Percentiles rank a stretch among this genome's conserved stretches.
Evolutionary conservation across 805 yeast genomes (phyloP).

Genomic region (Suhomyces sp.): DNA sequence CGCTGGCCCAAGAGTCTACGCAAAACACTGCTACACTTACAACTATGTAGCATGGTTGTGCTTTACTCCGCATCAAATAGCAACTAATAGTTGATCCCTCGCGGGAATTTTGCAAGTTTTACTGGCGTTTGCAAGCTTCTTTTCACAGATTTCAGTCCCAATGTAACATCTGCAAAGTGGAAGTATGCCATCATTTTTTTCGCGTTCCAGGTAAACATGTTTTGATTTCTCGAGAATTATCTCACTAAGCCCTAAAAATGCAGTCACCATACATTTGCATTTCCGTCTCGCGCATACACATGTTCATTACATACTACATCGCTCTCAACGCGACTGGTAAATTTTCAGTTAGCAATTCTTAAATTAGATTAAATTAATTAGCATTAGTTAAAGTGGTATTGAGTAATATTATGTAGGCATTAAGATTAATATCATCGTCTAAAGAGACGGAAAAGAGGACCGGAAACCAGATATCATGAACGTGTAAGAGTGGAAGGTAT

Average conservation of each 20-base stretch:
- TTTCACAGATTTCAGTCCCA: background rate
- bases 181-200: background rate
- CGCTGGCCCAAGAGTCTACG: background rate
- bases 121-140: background rate
- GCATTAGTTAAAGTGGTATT: background rate
- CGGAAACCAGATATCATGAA: background rate
- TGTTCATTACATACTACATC: too few relatives aligned
- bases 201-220: background rate
- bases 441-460: background rate
- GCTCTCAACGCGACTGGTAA: too few relatives aligned
- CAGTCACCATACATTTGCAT: background rate
- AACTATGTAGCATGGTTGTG: background rate
- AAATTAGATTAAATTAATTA: background rate
- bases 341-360: background rate
- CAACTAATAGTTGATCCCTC: too few relatives aligned
- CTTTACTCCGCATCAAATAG: background rate
- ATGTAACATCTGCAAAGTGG: background rate
- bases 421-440: background rate
- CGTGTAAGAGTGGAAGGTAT: background rate
- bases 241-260: background rate
- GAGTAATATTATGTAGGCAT: background rate
- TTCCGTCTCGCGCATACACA: background rate
- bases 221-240: background rate
- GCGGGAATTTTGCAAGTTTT: background rate
- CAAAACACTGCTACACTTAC: background rate